Percentiles rank a stretch among this genome's conserved stretches.
Conservation (phyloP, 1,139 yeast species). For the Saccharomycopsis hybrid region DNA sequence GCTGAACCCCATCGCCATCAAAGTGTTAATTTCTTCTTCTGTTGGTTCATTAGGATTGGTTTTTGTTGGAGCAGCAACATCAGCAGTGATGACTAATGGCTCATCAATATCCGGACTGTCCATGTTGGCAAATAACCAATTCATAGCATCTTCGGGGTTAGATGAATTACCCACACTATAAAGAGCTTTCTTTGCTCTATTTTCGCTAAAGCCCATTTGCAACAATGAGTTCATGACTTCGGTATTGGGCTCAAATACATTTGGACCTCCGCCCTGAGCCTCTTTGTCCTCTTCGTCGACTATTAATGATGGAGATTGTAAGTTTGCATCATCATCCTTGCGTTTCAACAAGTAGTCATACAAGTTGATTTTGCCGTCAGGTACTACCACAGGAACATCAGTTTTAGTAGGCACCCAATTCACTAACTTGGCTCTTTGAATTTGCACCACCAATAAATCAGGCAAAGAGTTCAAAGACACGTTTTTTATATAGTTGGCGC, state of each 20-base stretch:
- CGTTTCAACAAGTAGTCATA: constrained; percentile 26
- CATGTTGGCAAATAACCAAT: constrained; percentile 85
- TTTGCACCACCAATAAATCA: constrained; percentile 59
- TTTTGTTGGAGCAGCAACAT: constrained; percentile 24
- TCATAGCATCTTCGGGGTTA: constrained; percentile 72
- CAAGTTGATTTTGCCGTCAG: constrained; percentile 38
- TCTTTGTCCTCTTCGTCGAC: constrained; percentile 31
- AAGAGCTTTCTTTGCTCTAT: constrained; percentile 61
- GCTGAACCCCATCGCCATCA: constrained; percentile 76
- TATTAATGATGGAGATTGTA: constrained; percentile 38
- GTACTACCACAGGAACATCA: constrained; percentile 62
- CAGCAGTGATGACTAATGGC: constrained; percentile 35
- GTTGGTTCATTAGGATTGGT: constrained; percentile 24
- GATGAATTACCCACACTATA: constrained; percentile 61
- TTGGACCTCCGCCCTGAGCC: constrained; percentile 22
- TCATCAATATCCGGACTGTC: constrained; percentile 76
- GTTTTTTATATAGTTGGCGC: constrained; percentile 43
- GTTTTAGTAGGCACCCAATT: constrained; percentile 90
- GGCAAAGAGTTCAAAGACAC: constrained; percentile 60
- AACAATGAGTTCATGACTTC: constrained; percentile 48
- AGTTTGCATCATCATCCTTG: constrained; percentile 32
- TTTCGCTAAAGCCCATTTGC: constrained; percentile 84
- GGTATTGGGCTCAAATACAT: constrained; percentile 55
- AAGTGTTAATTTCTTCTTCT: constrained; percentile 41
- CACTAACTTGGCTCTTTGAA: constrained; percentile 72